Conservation (phyloP, 768 basidiomycete genomes). For the Pleurotus giganteus region DNA sequence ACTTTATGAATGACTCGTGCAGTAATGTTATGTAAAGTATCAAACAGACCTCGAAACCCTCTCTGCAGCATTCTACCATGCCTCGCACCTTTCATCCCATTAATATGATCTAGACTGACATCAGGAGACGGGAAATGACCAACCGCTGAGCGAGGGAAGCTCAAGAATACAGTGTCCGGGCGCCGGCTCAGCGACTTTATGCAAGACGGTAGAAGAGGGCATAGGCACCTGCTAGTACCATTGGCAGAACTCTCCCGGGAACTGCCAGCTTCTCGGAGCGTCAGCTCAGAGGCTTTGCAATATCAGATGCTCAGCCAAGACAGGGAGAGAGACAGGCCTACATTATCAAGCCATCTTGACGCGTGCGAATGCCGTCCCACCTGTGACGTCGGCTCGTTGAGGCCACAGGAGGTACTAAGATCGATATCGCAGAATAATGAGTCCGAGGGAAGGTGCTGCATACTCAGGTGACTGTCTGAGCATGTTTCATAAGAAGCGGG, state of each 20-base stretch:
- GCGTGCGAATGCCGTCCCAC: background rate
- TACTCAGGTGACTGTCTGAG: slow-evolving; percentile 5
- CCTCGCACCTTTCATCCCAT: too few species aligned
- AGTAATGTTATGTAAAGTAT: background rate
- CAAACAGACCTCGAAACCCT: background rate
- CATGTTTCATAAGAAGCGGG: background rate
- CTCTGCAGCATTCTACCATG: too few species aligned
- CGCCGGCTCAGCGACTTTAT: background rate
- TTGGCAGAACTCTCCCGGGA: slow-evolving; percentile 1
- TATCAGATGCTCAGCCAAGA: slow-evolving; percentile 9
- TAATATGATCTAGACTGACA: too few species aligned
- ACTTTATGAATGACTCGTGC: background rate
- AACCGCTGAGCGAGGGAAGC: too few species aligned
- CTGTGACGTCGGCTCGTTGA: background rate
- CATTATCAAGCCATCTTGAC: slow-evolving; percentile 6
- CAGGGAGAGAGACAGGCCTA: background rate
- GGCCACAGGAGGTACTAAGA: background rate
- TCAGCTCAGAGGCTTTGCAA: background rate
- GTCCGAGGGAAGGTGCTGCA: background rate
- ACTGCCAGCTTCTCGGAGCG: slow-evolving; percentile 6
- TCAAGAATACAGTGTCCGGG: too few species aligned
- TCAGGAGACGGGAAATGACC: too few species aligned
- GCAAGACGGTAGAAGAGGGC: background rate
- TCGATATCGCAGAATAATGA: slow-evolving; percentile 3
- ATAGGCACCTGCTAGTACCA: too few species aligned